Evolutionary conservation across 352 stramenopile genomes (phyloP).

Genomic region (Phytophthora colocasiae): DNA sequence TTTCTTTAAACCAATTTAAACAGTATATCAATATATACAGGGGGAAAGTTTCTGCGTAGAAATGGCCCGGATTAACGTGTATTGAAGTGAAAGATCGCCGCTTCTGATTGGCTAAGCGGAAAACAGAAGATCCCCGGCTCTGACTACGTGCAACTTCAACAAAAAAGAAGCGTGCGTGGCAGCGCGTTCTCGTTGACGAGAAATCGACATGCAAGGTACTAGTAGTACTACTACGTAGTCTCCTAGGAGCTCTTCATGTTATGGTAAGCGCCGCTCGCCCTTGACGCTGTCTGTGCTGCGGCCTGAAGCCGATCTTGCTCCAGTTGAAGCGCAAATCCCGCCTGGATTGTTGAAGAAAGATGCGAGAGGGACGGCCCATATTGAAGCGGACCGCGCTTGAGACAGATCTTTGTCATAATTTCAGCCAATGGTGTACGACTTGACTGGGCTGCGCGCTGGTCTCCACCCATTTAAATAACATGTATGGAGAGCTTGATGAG

Average conservation of each 20-base stretch:
- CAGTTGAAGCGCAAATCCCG: constrained; percentile 10
- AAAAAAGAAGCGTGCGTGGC: constrained; percentile 54
- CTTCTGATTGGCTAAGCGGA: constrained; percentile 30
- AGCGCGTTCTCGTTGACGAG: not conserved
- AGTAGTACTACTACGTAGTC: too few relatives aligned
- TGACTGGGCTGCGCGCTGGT: not conserved
- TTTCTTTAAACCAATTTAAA: not conserved
- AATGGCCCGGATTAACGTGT: constrained; percentile 24
- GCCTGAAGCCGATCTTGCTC: not conserved
- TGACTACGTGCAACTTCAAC: constrained; percentile 63
- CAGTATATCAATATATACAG: not conserved
- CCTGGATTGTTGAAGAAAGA: constrained; percentile 36
- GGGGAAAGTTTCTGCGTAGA: not conserved
- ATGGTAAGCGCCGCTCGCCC: not conserved
- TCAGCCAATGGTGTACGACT: constrained; percentile 20
- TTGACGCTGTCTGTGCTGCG: too few relatives aligned
- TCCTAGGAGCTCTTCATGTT: too few relatives aligned
- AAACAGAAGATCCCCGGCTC: constrained; percentile 34
- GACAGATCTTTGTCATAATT: constrained; percentile 25
- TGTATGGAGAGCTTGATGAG: constrained; percentile 15
- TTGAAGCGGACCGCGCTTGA: constrained; percentile 48
- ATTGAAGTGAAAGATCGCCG: constrained; percentile 62
- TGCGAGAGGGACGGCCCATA: constrained; percentile 11
- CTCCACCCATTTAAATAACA: constrained; percentile 29
- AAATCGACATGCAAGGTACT: not conserved